Percentiles rank a stretch among this genome's conserved stretches.
These are phyloP conservation scores for Amborella trichopoda DNA, from an alignment of 164 flowering plant genomes.

Conservation along the genomic window DNA sequence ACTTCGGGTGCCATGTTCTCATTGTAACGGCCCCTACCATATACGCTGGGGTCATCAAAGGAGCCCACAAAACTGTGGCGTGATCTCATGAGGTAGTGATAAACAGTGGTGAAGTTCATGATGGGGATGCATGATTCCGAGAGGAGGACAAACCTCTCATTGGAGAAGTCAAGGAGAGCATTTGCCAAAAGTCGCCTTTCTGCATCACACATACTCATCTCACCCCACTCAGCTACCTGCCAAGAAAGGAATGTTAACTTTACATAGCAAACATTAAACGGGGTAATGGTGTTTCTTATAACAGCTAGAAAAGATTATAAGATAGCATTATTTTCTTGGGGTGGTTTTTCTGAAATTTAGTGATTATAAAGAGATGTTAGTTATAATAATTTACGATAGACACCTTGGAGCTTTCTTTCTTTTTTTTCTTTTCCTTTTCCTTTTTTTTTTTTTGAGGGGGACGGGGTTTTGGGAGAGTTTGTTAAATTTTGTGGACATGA, in stretches of 20 bases:
- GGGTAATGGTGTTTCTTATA: no score
- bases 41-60: slow-evolving; percentile 62
- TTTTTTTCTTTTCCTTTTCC: no score
- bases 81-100: slow-evolving; percentile 52
- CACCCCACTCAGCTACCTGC: slow-evolving; percentile 82
- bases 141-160: slow-evolving; percentile 71
- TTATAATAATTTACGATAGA: no score
- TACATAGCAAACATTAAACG: not conserved
- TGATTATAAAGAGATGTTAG: no score
- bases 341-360: no score
- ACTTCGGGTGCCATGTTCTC: slow-evolving; percentile 58
- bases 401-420: no score
- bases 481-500: no score
- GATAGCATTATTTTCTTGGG: no score
- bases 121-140: slow-evolving; percentile 93
- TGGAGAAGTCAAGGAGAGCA: slow-evolving; percentile 77
- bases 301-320: no score
- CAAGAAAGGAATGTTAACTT: slow-evolving; percentile 1
- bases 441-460: no score
- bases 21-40: slow-evolving; percentile 81
- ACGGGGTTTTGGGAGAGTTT: no score
- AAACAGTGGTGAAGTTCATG: slow-evolving; percentile 45
- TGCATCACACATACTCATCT: slow-evolving; percentile 91
- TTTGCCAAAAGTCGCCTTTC: slow-evolving; percentile 90
- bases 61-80: slow-evolving; percentile 62